A percentile compares a stretch with the other conserved stretches of the same genome.
Conservation (phyloP, 306 rosid species). For the Cucurbita moschata region DNA sequence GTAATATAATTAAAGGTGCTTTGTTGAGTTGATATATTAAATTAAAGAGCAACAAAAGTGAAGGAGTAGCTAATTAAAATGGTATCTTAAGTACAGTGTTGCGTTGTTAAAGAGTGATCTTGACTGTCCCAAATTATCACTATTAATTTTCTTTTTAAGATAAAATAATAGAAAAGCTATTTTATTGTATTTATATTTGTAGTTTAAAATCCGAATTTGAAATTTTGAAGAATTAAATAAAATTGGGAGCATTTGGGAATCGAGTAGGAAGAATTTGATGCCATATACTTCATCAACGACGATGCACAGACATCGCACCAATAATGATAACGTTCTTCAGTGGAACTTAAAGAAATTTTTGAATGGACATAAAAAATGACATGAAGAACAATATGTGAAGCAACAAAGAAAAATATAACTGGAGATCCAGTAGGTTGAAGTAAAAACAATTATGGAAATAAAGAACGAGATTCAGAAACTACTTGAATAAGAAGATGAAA, state of each 20-base stretch:
- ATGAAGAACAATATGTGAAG: no score
- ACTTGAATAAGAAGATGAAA: no score
- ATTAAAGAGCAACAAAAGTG: neutral
- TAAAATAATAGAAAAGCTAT: neutral
- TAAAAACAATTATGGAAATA: no score
- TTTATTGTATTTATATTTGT: neutral
- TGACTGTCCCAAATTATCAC: neutral
- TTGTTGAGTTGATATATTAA: neutral
- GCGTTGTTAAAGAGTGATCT: neutral
- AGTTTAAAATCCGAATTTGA: neutral
- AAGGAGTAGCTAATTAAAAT: neutral
- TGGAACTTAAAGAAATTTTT: no score
- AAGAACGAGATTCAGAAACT: no score
- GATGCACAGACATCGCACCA: no score
- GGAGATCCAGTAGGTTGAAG: no score
- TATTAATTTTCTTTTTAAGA: neutral
- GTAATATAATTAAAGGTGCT: neutral
- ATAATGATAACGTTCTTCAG: no score
- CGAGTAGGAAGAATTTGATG: neutral
- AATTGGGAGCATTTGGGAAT: neutral
- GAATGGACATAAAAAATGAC: no score
- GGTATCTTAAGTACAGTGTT: neutral
- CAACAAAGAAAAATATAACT: no score
- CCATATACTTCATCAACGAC: neutral
- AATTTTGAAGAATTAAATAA: neutral